Base-by-base conservation (phyloP, 2,329 filamentous ascomycete species). In the Didymellaceae sp. region DNA sequence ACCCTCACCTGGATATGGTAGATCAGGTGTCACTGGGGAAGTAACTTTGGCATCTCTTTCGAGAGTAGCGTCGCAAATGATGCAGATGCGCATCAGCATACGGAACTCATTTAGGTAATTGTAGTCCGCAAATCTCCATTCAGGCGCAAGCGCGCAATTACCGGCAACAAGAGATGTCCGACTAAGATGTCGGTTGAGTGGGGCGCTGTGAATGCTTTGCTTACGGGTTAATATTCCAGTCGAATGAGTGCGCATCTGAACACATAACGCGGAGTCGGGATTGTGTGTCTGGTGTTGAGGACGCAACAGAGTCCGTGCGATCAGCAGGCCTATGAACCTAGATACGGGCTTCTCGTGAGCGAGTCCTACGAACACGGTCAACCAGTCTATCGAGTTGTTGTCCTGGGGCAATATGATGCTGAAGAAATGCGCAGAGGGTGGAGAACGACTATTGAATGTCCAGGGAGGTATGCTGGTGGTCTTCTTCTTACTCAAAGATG, bases 11-110 rank as follows among this genome's bases (percentile, higher is more conserved):
- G n/a, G n/a, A n/a, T n/a, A n/a, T n/a, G n/a, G n/a, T n/a, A n/a
- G n/a, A n/a, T n/a, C n/a, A n/a, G n/a, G n/a, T n/a, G n/a, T n/a
- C n/a, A n/a, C n/a, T n/a, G n/a, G n/a, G n/a, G n/a, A n/a, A n/a
- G n/a, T n/a, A n/a, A n/a, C n/a, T n/a, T n/a, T n/a, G n/a, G n/a
- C n/a, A n/a, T n/a, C n/a, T n/a, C n/a, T n/a, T n/a, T 22, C 38
- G 32, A 26, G 30, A 46, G 47, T 47, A 41, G 45, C 47, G 33
- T 41, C 51, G 54, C 45, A 42, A 46, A 14, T 18, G 18, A 11
- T 25, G 30, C 22, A 21, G 30, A 30, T 40, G 40, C 32, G 33
- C 14, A 25, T 45, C 31, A 46, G 42, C 38, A 20, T 13, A 22
- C 37, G 37, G 48, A 31, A 11, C 13, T 41, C 18, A 37, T 14